Conservation (phyloP, 495 filamentous ascomycete species). For the Aspergillus affinis region DNA sequence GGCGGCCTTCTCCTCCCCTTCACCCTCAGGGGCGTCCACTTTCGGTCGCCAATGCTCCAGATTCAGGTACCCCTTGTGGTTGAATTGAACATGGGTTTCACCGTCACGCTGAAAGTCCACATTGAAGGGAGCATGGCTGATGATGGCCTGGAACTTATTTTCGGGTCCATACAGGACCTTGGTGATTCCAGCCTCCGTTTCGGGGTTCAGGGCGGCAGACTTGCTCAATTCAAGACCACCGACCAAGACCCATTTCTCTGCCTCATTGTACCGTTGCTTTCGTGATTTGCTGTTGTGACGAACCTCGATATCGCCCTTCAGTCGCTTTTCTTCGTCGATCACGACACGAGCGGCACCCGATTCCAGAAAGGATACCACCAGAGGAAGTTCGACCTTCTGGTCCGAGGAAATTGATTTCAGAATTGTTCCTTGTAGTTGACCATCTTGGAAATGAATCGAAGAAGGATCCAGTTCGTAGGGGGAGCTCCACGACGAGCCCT, state of each 20-base stretch:
- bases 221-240: conserved; percentile 71
- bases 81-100: conserved; percentile 80
- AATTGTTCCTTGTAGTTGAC: conserved; percentile 74
- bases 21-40: conserved; percentile 61
- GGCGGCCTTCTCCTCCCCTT: conserved; percentile 41
- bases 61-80: conserved; percentile 83
- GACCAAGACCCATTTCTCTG: conserved; percentile 81
- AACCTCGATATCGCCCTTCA: conserved; percentile 85
- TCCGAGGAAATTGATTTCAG: conserved; percentile 70
- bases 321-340: conserved; percentile 85
- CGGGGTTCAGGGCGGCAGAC: conserved; percentile 58
- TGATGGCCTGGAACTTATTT: conserved; percentile 73
- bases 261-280: conserved; percentile 93
- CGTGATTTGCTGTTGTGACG: conserved; percentile 78
- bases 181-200: conserved; percentile 61
- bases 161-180: conserved; percentile 79
- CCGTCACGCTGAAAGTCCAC: conserved; percentile 84
- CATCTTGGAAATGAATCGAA: conserved; percentile 72
- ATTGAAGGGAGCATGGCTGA: conserved; percentile 77
- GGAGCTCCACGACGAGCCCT: conserved; percentile 68
- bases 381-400: conserved; percentile 70
- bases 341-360: conserved; percentile 84
- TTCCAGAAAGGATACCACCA: conserved; percentile 83
- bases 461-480: conserved; percentile 76
- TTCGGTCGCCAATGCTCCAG: conserved; percentile 95